Evolutionary conservation across 192 early-diverging fungal species (phyloP).

Genomic region (Phlyctochytrium bullatum): DNA sequence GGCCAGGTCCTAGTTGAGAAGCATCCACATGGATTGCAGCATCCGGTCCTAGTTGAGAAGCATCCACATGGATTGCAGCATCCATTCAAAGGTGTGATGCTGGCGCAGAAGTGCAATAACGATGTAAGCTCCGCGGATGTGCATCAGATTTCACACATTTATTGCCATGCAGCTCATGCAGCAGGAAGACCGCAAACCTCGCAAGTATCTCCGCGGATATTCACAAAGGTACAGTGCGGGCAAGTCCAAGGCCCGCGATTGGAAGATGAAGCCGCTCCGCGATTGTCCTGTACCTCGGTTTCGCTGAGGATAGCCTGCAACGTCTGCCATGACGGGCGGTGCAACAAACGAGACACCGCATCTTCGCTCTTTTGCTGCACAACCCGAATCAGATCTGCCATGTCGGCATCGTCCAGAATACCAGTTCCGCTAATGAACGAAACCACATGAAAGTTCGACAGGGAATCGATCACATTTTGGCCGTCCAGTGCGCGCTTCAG

Average conservation of each 20-base stretch:
- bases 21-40: no score
- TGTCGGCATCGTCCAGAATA: conserved; percentile 56
- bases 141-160: no score
- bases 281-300: background rate
- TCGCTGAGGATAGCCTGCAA: conserved; percentile 54
- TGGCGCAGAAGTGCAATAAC: no score
- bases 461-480: conserved; percentile 40
- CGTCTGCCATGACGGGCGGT: conserved; percentile 68
- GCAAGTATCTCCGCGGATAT: conserved; percentile 63
- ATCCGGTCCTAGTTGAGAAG: no score
- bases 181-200: conserved; percentile 80
- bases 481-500: conserved; percentile 56
- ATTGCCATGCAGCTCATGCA: no score
- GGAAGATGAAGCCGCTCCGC: conserved; percentile 5
- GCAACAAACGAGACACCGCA: conserved; percentile 50
- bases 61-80: no score
- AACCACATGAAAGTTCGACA: conserved; percentile 88
- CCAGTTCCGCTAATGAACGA: conserved; percentile 63
- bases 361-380: conserved; percentile 22
- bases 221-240: conserved; percentile 76
- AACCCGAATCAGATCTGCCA: conserved; percentile 19
- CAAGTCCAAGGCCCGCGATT: conserved; percentile 33
- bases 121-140: no score
- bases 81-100: no score
- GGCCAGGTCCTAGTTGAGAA: no score